Evolutionary conservation across 805 yeast genomes (phyloP), one percentile per base, ranked within the genome.

Genomic region (Metschnikowia shivogae): DNA sequence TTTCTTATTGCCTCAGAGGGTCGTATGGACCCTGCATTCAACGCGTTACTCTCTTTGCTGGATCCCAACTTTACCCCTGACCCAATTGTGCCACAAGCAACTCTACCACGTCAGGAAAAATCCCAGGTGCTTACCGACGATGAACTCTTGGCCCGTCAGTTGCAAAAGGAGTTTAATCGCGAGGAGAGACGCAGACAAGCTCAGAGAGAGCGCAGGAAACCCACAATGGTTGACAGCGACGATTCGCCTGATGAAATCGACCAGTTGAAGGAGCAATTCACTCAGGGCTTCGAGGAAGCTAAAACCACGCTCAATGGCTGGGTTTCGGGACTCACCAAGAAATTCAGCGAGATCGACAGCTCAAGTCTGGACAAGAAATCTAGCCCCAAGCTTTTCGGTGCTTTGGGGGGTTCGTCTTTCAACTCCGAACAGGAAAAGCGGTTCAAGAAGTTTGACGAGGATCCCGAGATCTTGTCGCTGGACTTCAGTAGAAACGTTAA

Each of bases 1-100:
- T 83, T 88, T 1, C 70, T 90, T 45, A 86, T 93, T 60, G 98
- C 98, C 2, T 81, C 95, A 14, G 79, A 76, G 39, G 96, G 95
- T 26, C 72, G 77, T 39, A 62, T 88, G 36, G 97, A 89, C 55
- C 82, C 86, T 1, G 95, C 97, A 1, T 92, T 92, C 70, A 86
- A 84, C 62, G 97, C 97, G 0, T 70, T 90, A 56, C 70, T 92
- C 48, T 88, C 78, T 54, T 67, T 88, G 44, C 82, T 87, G 13
- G 97, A 90, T 64, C 92, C 92, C 8, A 61, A 73, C 3, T 73
- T 73, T 48, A 74, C 74, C 49, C 80, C 83, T 11, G 78, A 76
- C 49, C 80, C 78, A 26, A 53, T 54, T 9, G 64, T 66, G 13
- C 44, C 38, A 4, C 43, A 46, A 10, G 33, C 39, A 5, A 30